Conservation (phyloP, 352 stramenopile genomes). For the Globisporangium parvum region DNA sequence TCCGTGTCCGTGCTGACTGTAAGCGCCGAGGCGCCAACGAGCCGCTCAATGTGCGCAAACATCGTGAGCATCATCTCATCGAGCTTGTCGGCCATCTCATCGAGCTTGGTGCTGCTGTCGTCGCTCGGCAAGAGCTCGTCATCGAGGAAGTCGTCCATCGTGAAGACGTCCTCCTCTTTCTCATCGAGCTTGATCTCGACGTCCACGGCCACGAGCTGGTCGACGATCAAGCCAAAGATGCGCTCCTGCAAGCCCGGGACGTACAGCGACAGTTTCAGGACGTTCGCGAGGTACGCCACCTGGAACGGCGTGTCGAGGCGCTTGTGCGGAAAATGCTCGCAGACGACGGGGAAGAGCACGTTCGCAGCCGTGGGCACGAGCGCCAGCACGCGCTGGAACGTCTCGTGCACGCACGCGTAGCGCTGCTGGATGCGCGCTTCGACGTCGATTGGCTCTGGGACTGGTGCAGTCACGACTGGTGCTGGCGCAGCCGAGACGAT, state of each 20-base stretch:
- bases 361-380: conserved; percentile 74
- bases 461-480: conserved; percentile 1
- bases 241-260: conserved; percentile 68
- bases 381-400: conserved; percentile 54
- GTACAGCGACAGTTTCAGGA: conserved; percentile 65
- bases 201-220: conserved; percentile 82
- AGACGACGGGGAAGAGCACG: conserved; percentile 69
- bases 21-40: not conserved
- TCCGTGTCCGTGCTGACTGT: not conserved
- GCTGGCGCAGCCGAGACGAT: not conserved
- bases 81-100: conserved; percentile 86
- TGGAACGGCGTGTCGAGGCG: conserved; percentile 61
- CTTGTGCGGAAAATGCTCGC: conserved; percentile 81
- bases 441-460: conserved; percentile 21
- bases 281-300: conserved; percentile 64
- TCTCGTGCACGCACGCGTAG: conserved; percentile 56
- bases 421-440: conserved; percentile 51
- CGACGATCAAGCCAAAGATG: conserved; percentile 78
- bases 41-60: conserved; percentile 74
- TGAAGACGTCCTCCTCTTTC: conserved; percentile 79
- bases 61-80: conserved; percentile 87
- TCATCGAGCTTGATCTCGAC: conserved; percentile 88
- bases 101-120: conserved; percentile 32
- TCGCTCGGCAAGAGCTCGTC: conserved; percentile 54
- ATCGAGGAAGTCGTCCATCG: conserved; percentile 76